A percentile compares a stretch with the other conserved stretches of the same genome.
Conservation (phyloP, 1,139 yeast species). For the Suhomyces guaymorum region DNA sequence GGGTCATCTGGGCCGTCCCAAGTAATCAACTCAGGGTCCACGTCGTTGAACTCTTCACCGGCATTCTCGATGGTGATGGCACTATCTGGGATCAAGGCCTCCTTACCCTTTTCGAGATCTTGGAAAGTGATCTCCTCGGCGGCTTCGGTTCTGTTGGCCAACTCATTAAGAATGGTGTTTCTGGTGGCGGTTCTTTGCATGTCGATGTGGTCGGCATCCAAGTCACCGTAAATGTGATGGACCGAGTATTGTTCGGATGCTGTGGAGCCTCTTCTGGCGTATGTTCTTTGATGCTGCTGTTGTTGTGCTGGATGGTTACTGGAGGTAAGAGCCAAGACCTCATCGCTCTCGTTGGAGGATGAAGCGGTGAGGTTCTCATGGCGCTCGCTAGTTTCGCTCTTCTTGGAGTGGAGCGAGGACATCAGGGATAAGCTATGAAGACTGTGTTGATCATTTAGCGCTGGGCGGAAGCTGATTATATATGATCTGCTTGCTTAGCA, state of each 20-base stretch:
- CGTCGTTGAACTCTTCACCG: conserved; percentile 39
- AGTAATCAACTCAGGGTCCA: conserved; percentile 47
- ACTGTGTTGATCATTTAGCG: not conserved
- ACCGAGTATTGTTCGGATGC: conserved; percentile 26
- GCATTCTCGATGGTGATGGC: conserved; percentile 33
- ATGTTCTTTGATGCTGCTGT: no score
- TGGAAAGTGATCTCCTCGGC: conserved; percentile 14
- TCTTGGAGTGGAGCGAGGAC: conserved; percentile 7
- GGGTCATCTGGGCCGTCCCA: conserved; percentile 43
- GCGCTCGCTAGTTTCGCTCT: conserved; percentile 5
- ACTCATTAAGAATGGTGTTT: conserved; percentile 22
- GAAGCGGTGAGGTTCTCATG: conserved; percentile 12
- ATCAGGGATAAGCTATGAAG: conserved; percentile 2
- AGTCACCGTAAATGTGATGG: conserved; percentile 39
- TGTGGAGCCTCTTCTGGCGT: conserved; percentile 16
- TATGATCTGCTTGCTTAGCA: no score
- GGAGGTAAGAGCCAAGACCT: conserved; percentile 9
- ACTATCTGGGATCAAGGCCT: conserved; percentile 16
- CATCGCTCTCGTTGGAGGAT: conserved; percentile 12
- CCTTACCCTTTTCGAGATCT: conserved; percentile 13
- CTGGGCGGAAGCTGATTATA: not conserved
- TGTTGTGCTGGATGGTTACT: conserved; percentile 5
- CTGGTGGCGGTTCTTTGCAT: conserved; percentile 24
- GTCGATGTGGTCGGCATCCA: conserved; percentile 23
- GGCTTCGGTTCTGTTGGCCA: conserved; percentile 18